Conservation (phyloP, 495 filamentous ascomycete genomes). For the Tuber microsphaerosporum region DNA sequence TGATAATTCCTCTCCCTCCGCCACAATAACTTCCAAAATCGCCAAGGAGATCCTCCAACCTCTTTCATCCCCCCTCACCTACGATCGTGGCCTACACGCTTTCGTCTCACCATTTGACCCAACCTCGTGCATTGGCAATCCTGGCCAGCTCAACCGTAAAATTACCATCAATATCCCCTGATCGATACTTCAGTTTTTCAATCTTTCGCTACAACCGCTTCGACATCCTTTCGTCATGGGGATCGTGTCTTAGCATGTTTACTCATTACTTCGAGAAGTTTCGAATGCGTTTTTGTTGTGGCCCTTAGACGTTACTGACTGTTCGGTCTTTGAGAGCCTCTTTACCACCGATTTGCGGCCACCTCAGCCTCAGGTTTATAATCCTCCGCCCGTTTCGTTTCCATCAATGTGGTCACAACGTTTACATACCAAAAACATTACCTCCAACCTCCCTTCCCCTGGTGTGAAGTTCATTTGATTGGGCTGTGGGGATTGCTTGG, state of each 20-base stretch:
- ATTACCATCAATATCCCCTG: not conserved
- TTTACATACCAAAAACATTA: not conserved
- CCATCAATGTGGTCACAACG: not conserved
- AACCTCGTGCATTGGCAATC: constrained; percentile 31
- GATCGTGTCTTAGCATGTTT: not conserved
- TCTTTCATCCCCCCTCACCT: constrained; percentile 38
- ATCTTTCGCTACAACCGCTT: not conserved
- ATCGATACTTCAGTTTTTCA: not conserved
- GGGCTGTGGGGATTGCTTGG: not conserved
- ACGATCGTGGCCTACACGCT: constrained; percentile 27
- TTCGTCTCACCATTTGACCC: constrained; percentile 23
- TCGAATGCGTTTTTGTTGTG: not conserved
- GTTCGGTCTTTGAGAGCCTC: not conserved
- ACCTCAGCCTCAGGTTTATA: not conserved
- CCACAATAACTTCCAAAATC: constrained; percentile 3
- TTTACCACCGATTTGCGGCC: not conserved
- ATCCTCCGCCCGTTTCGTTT: constrained; percentile 3
- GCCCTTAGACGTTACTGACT: not conserved
- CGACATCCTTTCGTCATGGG: not conserved
- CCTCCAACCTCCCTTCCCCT: not conserved
- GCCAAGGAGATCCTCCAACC: constrained; percentile 29
- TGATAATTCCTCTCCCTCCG: not conserved
- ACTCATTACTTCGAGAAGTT: not conserved
- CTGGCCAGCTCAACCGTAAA: constrained; percentile 15
- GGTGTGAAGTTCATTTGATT: not conserved